Evolutionary conservation across 352 stramenopile genomes (phyloP), one percentile per base, ranked within the genome.

Genomic region (Globisporangium ultimum): DNA sequence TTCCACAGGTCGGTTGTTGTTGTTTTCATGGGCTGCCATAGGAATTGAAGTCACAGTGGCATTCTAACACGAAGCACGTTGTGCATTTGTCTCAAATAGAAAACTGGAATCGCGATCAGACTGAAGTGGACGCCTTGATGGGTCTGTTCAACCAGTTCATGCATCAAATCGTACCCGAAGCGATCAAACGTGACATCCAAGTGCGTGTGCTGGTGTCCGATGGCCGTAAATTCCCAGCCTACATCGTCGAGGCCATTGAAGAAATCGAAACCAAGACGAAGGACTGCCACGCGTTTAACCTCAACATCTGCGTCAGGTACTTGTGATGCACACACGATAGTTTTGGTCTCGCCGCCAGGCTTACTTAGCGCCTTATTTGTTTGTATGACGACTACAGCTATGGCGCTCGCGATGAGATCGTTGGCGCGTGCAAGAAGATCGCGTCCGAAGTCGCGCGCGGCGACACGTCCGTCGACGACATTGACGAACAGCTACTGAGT

Each of bases 121-220:
- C 70, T 15, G 96, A 99, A 70, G 91, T 98, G 38, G 66, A 88
- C 36, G 74, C 85, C 38, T 68, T 98, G 11, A 98, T 99, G 95
- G 68, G 71, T 18, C 77, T 99, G 20, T 98, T 99, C 72, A 84
- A 92, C 55, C 78, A 95, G 71, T 98, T 98, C 65, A 98, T 97
- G 76, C 76, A 97, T 63, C 82, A 98, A 54, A 95, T 95, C 64
- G 81, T 92, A n/a, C 86, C 86, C 43, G 71, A 98, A 38, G 81
- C 88, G 21, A 61, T 96, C 7, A 86, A 98, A 74, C 87, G 95
- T 42, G 71, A 97, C 62, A 80, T 96, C 22, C 88, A 95, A 52
- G 92, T 99, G 57, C 80, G 84, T 41, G 86, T 99, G 56, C 69
- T 91, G 15, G 90, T 98, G 14, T 92, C 84, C 2, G 84, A 95